Base-by-base conservation (phyloP, 2,329 filamentous ascomycete species). In the Fusarium mexicanum region DNA sequence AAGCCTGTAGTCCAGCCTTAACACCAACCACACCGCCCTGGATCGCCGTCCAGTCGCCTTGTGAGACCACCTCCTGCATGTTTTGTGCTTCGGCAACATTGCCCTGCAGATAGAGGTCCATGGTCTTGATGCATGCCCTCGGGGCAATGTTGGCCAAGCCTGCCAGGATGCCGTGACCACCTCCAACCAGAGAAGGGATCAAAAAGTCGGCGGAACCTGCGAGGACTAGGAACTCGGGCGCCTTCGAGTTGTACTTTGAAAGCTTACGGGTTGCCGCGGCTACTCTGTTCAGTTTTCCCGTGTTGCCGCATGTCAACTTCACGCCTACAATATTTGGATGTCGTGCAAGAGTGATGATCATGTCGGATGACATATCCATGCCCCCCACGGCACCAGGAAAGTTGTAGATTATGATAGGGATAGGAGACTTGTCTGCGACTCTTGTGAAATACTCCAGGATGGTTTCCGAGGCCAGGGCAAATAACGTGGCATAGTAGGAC, bases 191-290 rank as follows among this genome's bases (percentile, higher is more conserved):
- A 0, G 91, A 91, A 78, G 92, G 92, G 51, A 94, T 84, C 7
- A 91, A 88, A 81, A 94, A 94, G 82, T 94, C 92, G 55, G 92
- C 91, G 5, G 91, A 93, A 60, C 92, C 92, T 31, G 91, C 92
- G 77, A 94, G 88, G 73, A 92, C 92, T 78, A 93, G 84, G 82
- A 94, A 94, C 20, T 88, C 81, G 10, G 76, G 68, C 40, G 61
- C 58, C 17, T 54, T 64, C 26, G 65, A 43, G 48, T 68, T 69
- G 46, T 63, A 62, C 37, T 40, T 57, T 29, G 76, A 73, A n/a
- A 73, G 68, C 64, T 83, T 88, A 33, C 87, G 87, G 26, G 89
- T 88, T 17, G 88, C 88, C 33, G 90, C 88, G 48, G 82, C 90
- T 71, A 89, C 88, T 79, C 85, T 91, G 64, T 91, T 93, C 73